Evolutionary conservation across 1,284 basidiomycete species (phyloP), one percentile per base, ranked within the genome.

Genomic region (Porphyrellus sp.): DNA sequence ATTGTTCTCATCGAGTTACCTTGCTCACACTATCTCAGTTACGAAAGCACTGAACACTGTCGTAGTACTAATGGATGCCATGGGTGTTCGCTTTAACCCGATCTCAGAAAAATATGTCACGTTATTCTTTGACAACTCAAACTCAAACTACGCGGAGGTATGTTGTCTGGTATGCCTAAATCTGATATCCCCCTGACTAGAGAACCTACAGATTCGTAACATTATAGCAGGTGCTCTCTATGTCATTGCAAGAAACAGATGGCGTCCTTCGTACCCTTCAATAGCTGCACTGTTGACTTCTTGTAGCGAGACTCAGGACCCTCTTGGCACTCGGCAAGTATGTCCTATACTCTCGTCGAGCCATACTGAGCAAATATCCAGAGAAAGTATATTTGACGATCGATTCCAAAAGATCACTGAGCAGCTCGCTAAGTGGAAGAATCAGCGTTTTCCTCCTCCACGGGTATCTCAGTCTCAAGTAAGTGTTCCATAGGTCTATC

Each of bases 121-220:
- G 42, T 63, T 89, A 33, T 82, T 91, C 62, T 85, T 94, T 63
- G 78, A 82, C 27, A 89, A 90, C 59, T 79, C 89, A 23, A 81
- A 86, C 60, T 91, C 89, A 13, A 82, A 83, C 39, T 95, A 92
- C 68, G 89, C 89, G 24, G 93, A 95, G 72, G 91, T 90, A 67
- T 49, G 70, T 52, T 24, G 51, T 46, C 18, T 35, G 33, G 25
- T 42, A 27, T 49, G 20, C 24, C 18, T 43, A 46, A 40, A 46
- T 37, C 37, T 39, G 28, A 24, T 35, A 28, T 49, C 23, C 35
- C 55, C 47, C 38, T 54, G 46, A 52, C 49, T 43, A 30, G 41
- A 39, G 34, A 42, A 28, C 18, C 27, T 44, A 3, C 54, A 91
- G 89, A 83, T 92, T 57, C 80, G 92, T 52, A 74, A 76, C 41